phyloP scores from a whole-genome alignment of 1,139 yeast species.

The Wickerhamomyces sp. region DNA sequence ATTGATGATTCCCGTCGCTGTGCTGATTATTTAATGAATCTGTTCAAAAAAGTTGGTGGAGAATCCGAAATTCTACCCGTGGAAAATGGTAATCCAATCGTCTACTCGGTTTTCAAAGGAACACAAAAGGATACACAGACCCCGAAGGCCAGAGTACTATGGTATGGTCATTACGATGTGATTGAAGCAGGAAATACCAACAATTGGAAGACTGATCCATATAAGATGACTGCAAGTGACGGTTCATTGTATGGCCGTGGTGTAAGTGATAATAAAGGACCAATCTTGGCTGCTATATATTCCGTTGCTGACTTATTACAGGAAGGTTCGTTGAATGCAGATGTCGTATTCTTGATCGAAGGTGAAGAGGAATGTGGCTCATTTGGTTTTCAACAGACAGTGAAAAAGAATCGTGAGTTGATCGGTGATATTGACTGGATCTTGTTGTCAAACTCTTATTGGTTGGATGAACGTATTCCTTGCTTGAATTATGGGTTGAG shows the following conservation, averaged over 20 bases:
- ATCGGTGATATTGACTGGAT: slow-evolving; percentile 86
- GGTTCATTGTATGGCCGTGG: slow-evolving; percentile 93
- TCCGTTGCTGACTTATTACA: slow-evolving; percentile 74
- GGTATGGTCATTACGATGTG: slow-evolving; percentile 97
- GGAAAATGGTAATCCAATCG: slow-evolving; percentile 70
- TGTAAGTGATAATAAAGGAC: slow-evolving; percentile 93
- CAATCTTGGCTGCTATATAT: slow-evolving; percentile 81
- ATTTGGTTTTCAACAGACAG: slow-evolving; percentile 69
- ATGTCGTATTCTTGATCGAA: slow-evolving; percentile 79
- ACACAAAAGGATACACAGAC: slow-evolving; percentile 21
- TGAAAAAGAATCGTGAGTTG: slow-evolving; percentile 41
- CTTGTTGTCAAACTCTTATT: slow-evolving; percentile 81
- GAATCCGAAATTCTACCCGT: slow-evolving; percentile 68
- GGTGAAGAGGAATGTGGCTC: slow-evolving; percentile 97
- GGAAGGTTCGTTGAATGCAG: slow-evolving; percentile 50
- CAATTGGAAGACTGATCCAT: slow-evolving; percentile 79
- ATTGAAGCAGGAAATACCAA: slow-evolving; percentile 59
- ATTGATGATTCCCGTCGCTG: slow-evolving; percentile 83
- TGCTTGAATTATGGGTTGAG: slow-evolving; percentile 91
- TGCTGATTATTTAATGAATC: slow-evolving; percentile 65
- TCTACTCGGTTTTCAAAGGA: slow-evolving; percentile 64
- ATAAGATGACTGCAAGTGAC: slow-evolving; percentile 63
- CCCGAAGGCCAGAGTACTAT: slow-evolving; percentile 47
- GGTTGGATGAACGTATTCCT: slow-evolving; percentile 88
- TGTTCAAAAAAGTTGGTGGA: slow-evolving; percentile 72